These are phyloP conservation scores for Hypomontagnella submonticulosa DNA, from an alignment of 495 filamentous ascomycete genomes.

Conservation along the genomic window DNA sequence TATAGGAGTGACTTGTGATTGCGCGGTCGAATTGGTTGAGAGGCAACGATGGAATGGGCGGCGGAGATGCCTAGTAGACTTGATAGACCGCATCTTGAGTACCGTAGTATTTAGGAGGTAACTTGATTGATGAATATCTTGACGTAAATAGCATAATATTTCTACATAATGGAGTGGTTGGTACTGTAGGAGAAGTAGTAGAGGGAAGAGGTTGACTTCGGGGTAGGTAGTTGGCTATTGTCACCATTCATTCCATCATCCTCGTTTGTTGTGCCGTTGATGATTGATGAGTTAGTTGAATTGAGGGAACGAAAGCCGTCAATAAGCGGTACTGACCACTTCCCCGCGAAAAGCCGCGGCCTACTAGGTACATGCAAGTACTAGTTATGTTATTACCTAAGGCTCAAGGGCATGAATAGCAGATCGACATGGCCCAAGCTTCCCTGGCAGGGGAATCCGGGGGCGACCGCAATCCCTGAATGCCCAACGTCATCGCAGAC, in stretches of 20 bases:
- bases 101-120: background rate
- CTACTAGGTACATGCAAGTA: no score
- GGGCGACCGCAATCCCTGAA: constrained; percentile 1
- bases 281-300: no score
- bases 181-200: background rate
- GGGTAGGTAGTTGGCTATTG: background rate
- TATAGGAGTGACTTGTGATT: constrained; percentile 62
- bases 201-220: constrained; percentile 6
- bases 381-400: no score
- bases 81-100: constrained; percentile 48
- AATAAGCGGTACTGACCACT: constrained; percentile 30
- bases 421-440: constrained; percentile 26
- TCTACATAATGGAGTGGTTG: background rate
- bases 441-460: constrained; percentile 18
- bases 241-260: constrained; percentile 20
- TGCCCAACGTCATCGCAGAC: constrained; percentile 22
- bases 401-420: background rate
- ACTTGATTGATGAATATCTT: background rate
- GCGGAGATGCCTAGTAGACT: constrained; percentile 41
- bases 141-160: background rate
- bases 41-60: constrained; percentile 40
- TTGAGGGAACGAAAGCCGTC: constrained; percentile 24
- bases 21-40: constrained; percentile 43
- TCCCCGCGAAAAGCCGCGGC: constrained; percentile 41
- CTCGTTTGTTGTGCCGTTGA: constrained; percentile 3